Evolutionary conservation across 306 rosid genomes (phyloP).

Genomic region (Dalbergia cochinchinensis): DNA sequence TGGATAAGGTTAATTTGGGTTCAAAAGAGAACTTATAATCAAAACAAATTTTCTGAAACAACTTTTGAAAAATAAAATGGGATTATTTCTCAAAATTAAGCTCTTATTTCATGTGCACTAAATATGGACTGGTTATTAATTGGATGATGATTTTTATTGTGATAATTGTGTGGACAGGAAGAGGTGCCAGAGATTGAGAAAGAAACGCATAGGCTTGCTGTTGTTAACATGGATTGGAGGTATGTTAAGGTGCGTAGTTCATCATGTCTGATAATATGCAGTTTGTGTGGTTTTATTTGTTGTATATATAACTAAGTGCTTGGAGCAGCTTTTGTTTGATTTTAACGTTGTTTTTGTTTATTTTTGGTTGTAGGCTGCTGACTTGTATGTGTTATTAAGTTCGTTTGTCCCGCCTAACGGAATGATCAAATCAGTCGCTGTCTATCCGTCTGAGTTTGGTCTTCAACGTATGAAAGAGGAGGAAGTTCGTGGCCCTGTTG

Average conservation of each 20-base stretch:
- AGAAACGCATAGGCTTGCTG: conserved; percentile 80
- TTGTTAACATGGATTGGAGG: conserved; percentile 94
- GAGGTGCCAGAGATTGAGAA: conserved; percentile 64
- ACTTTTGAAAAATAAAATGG: too few relatives aligned
- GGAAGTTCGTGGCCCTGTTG: conserved; percentile 85
- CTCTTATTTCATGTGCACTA: too few relatives aligned
- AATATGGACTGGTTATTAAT: not conserved
- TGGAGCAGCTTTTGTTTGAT: not conserved
- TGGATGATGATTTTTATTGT: not conserved
- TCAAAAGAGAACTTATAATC: too few relatives aligned
- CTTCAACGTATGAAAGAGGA: conserved; percentile 88
- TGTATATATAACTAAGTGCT: too few relatives aligned
- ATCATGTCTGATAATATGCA: not conserved
- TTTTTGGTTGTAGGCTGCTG: conserved; percentile 67
- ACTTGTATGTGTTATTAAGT: conserved; percentile 72
- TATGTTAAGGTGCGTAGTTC: conserved; percentile 71
- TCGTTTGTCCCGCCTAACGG: conserved; percentile 82
- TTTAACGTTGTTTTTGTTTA: not conserved
- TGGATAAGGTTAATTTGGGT: too few relatives aligned
- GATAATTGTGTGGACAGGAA: conserved; percentile 53
- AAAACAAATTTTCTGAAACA: too few relatives aligned
- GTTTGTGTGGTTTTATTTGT: conserved; percentile 1
- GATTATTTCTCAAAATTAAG: too few relatives aligned
- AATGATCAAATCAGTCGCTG: conserved; percentile 71
- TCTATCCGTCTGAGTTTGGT: conserved; percentile 95